Conservation (phyloP, 2,329 filamentous ascomycete genomes). For the Trichoderma asperellum region DNA sequence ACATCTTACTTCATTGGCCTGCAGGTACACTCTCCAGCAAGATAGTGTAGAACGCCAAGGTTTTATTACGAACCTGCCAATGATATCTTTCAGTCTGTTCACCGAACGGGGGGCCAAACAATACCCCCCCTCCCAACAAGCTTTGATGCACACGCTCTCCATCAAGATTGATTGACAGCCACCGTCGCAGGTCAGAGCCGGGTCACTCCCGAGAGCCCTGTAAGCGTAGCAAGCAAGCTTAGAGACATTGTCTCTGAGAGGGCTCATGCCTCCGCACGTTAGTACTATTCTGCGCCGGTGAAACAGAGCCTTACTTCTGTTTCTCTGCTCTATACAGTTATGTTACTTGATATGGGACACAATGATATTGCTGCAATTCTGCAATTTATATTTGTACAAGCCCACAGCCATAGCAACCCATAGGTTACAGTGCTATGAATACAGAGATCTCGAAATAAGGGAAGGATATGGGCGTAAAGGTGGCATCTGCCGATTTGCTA, state of each 20-base stretch:
- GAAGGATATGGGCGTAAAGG: background rate
- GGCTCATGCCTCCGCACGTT: background rate
- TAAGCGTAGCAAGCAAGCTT: background rate
- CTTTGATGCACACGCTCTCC: background rate
- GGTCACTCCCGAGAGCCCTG: background rate
- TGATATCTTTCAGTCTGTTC: background rate
- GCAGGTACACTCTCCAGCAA: background rate
- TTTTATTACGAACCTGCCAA: background rate
- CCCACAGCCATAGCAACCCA: background rate
- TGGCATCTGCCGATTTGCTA: background rate
- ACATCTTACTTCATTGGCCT: background rate
- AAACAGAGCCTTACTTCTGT: background rate
- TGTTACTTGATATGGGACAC: background rate
- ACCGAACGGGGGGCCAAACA: background rate
- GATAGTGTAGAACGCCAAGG: too few relatives aligned
- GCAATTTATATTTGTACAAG: background rate
- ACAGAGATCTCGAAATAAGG: background rate
- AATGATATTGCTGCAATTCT: background rate
- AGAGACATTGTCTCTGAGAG: background rate
- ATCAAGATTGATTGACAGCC: background rate
- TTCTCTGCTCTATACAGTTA: background rate
- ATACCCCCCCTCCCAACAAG: background rate
- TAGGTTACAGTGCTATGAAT: background rate
- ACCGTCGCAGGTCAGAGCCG: background rate
- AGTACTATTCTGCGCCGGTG: background rate